Evolutionary conservation across 1,139 yeast species (phyloP).

Genomic region (Hanseniaspora gamundiae): DNA sequence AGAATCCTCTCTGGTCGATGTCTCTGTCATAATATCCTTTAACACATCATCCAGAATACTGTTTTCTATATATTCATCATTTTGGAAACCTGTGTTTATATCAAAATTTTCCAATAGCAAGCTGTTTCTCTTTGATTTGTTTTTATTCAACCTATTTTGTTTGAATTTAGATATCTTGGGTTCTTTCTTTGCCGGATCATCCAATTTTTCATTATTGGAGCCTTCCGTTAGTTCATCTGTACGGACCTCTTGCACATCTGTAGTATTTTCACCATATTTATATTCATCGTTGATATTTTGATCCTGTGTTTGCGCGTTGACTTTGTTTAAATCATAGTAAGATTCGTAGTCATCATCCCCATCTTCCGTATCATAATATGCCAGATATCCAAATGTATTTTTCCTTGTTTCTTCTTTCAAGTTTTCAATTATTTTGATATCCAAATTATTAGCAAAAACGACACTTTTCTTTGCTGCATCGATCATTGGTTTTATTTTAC

Average conservation of each 20-base stretch:
- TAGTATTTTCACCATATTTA: constrained; percentile 8
- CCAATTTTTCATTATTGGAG: not conserved
- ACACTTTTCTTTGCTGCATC: constrained; percentile 34
- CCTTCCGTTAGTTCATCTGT: not conserved
- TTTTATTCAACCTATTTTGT: constrained; percentile 10
- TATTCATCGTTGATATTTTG: constrained; percentile 21
- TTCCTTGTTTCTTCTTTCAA: constrained; percentile 38
- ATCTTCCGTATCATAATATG: constrained; percentile 4
- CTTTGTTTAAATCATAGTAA: constrained; percentile 12
- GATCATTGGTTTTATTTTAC: not conserved
- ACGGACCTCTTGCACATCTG: constrained; percentile 4
- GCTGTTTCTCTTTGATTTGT: constrained; percentile 6
- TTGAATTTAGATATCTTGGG: constrained; percentile 22
- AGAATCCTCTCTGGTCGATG: too few relatives aligned
- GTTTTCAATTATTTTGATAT: constrained; percentile 49
- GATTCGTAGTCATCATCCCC: constrained; percentile 10
- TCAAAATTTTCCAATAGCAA: constrained; percentile 1
- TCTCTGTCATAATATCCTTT: too few relatives aligned
- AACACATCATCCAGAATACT: not conserved
- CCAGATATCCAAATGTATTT: constrained; percentile 19
- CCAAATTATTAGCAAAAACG: constrained; percentile 38
- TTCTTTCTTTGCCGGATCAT: constrained; percentile 7
- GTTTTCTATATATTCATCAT: too few relatives aligned
- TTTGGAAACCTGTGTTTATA: not conserved
- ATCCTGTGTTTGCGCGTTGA: constrained; percentile 16